Conservation (phyloP, 768 basidiomycete species). For the Russula lepida region DNA sequence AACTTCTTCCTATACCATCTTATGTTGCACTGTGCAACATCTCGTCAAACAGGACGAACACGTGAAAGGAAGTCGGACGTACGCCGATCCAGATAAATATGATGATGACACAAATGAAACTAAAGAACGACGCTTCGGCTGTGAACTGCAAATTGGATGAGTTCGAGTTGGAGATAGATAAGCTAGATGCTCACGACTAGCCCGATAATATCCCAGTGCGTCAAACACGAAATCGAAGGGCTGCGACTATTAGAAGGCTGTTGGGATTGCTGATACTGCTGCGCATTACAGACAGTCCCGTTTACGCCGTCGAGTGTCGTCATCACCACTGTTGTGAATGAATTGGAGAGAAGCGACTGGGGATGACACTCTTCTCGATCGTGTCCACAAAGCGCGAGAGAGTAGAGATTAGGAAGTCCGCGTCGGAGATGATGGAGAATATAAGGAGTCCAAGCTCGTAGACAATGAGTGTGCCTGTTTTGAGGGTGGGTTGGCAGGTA, state of each 20-base stretch:
- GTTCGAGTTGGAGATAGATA: not conserved
- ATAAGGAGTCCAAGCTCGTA: not conserved
- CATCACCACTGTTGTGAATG: not conserved
- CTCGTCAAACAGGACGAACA: not conserved
- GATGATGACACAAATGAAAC: not conserved
- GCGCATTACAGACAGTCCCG: constrained; percentile 3
- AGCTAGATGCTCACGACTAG: constrained; percentile 28
- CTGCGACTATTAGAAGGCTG: not conserved
- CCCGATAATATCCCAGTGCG: constrained; percentile 31
- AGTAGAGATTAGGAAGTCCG: not conserved
- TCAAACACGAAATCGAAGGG: constrained; percentile 24
- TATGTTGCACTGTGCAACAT: constrained; percentile 5
- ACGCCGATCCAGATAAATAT: constrained; percentile 5
- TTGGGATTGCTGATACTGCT: not conserved
- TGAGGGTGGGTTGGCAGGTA: not conserved
- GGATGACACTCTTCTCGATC: not conserved
- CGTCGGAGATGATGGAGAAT: not conserved
- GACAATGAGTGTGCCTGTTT: not conserved
- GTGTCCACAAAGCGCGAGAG: not conserved
- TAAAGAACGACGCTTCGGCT: constrained; percentile 26
- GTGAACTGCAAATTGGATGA: constrained; percentile 25
- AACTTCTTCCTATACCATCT: not conserved
- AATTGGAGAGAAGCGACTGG: not conserved
- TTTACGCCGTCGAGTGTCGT: not conserved
- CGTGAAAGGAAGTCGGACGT: not conserved